Evolutionary conservation across 164 flowering plant genomes (phyloP).

Genomic region (Umbellularia californica): DNA sequence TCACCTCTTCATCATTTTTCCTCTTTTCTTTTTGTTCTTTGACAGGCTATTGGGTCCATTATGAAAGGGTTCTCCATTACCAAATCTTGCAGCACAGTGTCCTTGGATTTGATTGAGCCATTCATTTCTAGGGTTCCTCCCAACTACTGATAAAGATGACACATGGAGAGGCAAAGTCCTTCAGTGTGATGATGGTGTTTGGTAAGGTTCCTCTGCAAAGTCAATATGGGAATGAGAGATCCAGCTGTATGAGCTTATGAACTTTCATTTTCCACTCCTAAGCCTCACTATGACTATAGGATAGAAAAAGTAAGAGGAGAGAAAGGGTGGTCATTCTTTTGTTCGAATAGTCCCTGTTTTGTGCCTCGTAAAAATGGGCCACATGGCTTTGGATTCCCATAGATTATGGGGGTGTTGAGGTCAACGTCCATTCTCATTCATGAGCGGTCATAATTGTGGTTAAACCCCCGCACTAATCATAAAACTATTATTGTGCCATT

Average conservation of each 20-base stretch:
- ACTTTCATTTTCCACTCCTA: neutral
- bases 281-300: neutral
- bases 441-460: no score
- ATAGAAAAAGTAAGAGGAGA: neutral
- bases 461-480: no score
- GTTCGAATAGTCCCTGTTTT: neutral
- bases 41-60: neutral
- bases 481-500: no score
- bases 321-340: no score
- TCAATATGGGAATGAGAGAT: conserved; percentile 4
- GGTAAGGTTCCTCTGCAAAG: neutral
- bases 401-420: no score
- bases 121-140: neutral
- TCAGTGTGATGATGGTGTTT: conserved; percentile 8
- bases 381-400: neutral
- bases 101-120: conserved; percentile 3
- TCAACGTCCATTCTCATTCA: no score
- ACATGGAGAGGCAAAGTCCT: neutral
- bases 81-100: neutral
- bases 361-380: neutral
- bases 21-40: no score
- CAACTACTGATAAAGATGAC: neutral
- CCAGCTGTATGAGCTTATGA: conserved; percentile 4
- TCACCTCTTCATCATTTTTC: no score
- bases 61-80: neutral